Evolutionary conservation across 352 stramenopile species (phyloP).

Genomic region (Globisporangium cederbergense): DNA sequence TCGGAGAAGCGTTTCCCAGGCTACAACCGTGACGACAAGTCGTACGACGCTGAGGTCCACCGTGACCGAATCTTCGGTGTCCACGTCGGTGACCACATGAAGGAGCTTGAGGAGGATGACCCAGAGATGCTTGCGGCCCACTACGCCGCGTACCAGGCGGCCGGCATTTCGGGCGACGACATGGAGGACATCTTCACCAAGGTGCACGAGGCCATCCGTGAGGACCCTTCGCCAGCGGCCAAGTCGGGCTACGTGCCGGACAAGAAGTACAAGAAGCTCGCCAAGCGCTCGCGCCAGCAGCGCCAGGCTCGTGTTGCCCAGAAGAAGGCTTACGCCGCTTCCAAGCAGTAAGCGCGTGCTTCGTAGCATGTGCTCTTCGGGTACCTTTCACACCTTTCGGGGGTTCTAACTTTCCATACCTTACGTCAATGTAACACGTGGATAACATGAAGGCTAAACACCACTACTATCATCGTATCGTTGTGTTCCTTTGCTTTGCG

Average conservation of each 20-base stretch:
- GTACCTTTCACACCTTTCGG: neutral
- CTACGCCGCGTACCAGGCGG: slow-evolving; percentile 95
- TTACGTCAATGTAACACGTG: neutral
- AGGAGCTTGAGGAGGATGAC: slow-evolving; percentile 99
- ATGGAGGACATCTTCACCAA: slow-evolving; percentile 90
- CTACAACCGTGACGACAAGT: slow-evolving; percentile 98
- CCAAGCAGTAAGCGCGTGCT: slow-evolving; percentile 35
- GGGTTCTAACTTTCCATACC: slow-evolving; percentile 10
- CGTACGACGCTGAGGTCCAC: slow-evolving; percentile 98
- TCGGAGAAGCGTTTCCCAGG: slow-evolving; percentile 99
- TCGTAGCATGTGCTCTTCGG: neutral
- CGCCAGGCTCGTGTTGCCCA: slow-evolving; percentile 93
- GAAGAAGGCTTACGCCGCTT: slow-evolving; percentile 95
- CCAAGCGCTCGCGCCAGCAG: slow-evolving; percentile 94
- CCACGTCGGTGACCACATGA: slow-evolving; percentile 99
- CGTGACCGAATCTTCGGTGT: slow-evolving; percentile 97
- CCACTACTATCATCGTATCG: neutral
- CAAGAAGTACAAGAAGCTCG: slow-evolving; percentile 93
- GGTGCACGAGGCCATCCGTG: slow-evolving; percentile 97
- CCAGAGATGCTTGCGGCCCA: slow-evolving; percentile 97
- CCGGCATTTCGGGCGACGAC: slow-evolving; percentile 92
- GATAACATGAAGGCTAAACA: slow-evolving; percentile 24
- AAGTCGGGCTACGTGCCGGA: slow-evolving; percentile 92
- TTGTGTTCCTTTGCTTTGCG: too few relatives aligned
- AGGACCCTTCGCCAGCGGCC: slow-evolving; percentile 90